phyloP scores from a whole-genome alignment of 2,329 filamentous ascomycete genomes.

The Aspergillus sergii region DNA sequence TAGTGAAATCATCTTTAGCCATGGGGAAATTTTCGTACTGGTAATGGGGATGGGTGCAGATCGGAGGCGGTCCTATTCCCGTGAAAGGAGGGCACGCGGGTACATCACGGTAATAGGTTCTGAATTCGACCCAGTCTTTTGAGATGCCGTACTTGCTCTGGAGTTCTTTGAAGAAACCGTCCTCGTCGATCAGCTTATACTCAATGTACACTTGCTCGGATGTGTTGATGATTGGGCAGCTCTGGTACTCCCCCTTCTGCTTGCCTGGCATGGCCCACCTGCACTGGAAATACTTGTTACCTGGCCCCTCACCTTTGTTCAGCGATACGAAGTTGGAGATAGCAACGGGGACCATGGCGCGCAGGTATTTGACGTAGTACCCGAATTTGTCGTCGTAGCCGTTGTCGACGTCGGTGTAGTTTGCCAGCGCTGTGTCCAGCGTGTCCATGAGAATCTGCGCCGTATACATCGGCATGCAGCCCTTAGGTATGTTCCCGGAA shows the following conservation, averaged over 20 bases:
- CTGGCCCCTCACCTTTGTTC: not conserved
- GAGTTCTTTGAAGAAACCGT: not conserved
- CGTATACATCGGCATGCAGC: slow-evolving; percentile 4
- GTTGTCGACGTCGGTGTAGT: slow-evolving; percentile 14
- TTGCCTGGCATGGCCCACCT: not conserved
- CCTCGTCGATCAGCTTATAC: not conserved
- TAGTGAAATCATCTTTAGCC: not conserved
- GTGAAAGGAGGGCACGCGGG: not conserved
- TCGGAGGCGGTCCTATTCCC: not conserved
- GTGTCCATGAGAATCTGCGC: slow-evolving; percentile 1
- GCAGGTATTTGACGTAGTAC: slow-evolving; percentile 11
- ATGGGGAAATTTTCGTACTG: slow-evolving; percentile 1
- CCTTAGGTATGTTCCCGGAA: not conserved
- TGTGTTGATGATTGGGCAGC: not conserved
- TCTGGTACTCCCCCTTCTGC: not conserved
- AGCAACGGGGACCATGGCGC: not conserved
- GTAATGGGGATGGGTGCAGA: not conserved
- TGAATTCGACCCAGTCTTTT: not conserved
- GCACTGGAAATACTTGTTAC: not conserved
- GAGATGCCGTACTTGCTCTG: slow-evolving; percentile 2
- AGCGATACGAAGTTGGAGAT: not conserved
- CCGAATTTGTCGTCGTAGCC: slow-evolving; percentile 14
- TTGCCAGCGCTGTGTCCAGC: slow-evolving; percentile 1
- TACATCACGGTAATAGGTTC: not conserved
- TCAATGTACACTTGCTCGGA: not conserved